Percentiles rank a stretch among this genome's conserved stretches.
Evolutionary conservation across 352 stramenopile species (phyloP).

Genomic region (Albugo candida): DNA sequence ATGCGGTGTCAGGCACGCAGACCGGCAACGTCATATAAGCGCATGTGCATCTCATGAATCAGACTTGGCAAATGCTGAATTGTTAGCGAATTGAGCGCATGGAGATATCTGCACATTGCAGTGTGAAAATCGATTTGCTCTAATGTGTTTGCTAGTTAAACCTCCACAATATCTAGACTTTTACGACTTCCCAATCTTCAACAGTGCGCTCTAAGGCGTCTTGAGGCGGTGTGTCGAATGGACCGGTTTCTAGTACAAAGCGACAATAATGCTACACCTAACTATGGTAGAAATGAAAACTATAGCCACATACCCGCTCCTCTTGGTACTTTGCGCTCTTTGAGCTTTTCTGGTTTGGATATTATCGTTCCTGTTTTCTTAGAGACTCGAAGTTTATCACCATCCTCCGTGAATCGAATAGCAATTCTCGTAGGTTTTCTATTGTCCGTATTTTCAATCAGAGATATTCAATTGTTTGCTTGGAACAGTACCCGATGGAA

Average conservation of each 20-base stretch:
- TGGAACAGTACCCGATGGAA: slow-evolving; percentile 29
- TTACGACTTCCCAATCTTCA: slow-evolving; percentile 36
- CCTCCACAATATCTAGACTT: too few species aligned
- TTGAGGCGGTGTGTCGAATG: slow-evolving; percentile 59
- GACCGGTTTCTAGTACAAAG: slow-evolving; percentile 33
- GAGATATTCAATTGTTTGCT: neutral
- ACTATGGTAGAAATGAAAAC: neutral
- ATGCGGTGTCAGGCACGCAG: too few species aligned
- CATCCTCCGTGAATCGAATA: slow-evolving; percentile 79
- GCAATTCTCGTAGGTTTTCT: slow-evolving; percentile 57
- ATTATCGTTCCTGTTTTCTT: slow-evolving; percentile 93
- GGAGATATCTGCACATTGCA: too few species aligned
- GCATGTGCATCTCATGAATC: too few species aligned
- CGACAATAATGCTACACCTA: neutral
- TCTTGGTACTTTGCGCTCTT: slow-evolving; percentile 66
- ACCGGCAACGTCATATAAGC: too few species aligned
- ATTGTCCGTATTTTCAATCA: neutral
- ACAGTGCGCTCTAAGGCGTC: slow-evolving; percentile 67
- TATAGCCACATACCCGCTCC: slow-evolving; percentile 29
- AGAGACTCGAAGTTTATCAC: slow-evolving; percentile 87
- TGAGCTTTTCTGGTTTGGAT: slow-evolving; percentile 82
- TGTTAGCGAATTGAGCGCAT: too few species aligned
- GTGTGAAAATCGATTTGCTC: too few species aligned
- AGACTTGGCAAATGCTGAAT: too few species aligned
- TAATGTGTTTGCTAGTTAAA: too few species aligned